Conservation (phyloP, 2,329 filamentous ascomycete genomes). For the Fusarium tupiense region DNA sequence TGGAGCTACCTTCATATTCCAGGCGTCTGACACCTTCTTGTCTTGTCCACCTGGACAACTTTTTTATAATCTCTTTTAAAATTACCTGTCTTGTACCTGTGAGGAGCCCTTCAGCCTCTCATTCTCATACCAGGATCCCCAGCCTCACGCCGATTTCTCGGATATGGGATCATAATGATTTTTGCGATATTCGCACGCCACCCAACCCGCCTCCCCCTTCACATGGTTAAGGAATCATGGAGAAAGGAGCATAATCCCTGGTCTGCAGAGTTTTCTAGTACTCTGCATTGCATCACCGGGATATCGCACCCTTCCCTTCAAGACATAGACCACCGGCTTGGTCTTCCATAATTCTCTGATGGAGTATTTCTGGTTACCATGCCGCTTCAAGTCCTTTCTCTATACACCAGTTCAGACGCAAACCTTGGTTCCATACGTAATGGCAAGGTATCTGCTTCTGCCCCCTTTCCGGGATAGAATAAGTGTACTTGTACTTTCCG, state of each 20-base stretch:
- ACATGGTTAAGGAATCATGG: not conserved
- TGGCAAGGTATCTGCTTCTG: constrained; percentile 5
- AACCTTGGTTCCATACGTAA: not conserved
- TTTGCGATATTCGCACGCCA: constrained; percentile 12
- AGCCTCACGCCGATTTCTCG: constrained; percentile 20
- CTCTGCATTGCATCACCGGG: not conserved
- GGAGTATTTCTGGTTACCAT: not conserved
- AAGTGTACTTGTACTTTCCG: constrained; percentile 19
- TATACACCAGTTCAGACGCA: constrained; percentile 9
- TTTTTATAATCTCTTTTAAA: constrained; percentile 1
- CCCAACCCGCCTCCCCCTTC: not conserved
- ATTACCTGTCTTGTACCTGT: constrained; percentile 11
- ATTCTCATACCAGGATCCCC: constrained; percentile 15
- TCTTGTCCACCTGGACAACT: not conserved
- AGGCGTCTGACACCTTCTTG: constrained; percentile 43
- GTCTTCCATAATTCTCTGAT: not conserved
- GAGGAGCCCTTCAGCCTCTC: constrained; percentile 15
- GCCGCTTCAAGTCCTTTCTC: constrained; percentile 11
- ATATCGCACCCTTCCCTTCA: not conserved
- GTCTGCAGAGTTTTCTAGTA: not conserved
- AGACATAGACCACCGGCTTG: constrained; percentile 2
- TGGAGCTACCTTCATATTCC: constrained; percentile 52
- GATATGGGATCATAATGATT: constrained; percentile 18
- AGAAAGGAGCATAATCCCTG: not conserved
- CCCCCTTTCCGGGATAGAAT: constrained; percentile 1